Evolutionary conservation across 169 alveolate genomes (phyloP).

Genomic region (Cryptosporidium andersoni): DNA sequence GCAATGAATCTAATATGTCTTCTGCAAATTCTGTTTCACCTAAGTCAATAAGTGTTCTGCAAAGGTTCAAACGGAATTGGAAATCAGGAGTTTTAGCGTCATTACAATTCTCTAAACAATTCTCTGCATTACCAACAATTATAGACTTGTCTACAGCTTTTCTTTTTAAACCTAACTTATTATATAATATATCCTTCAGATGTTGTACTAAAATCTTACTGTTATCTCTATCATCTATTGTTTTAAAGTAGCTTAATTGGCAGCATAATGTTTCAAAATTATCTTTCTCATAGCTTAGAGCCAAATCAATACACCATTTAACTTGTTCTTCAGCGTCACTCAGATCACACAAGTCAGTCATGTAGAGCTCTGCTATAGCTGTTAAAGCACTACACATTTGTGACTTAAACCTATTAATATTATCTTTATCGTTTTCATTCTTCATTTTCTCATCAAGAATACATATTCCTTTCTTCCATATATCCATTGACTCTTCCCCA

Average conservation of each 20-base stretch:
- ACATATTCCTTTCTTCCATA: conserved; percentile 41
- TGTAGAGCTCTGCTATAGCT: conserved; percentile 68
- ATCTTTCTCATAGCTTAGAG: conserved; percentile 1
- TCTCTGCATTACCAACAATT: not conserved
- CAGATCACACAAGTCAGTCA: conserved; percentile 71
- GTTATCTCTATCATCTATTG: conserved; percentile 31
- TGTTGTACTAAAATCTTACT: conserved; percentile 1
- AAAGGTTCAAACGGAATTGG: conserved; percentile 33
- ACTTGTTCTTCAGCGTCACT: conserved; percentile 51
- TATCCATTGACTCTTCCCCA: conserved; percentile 50
- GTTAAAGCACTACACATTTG: conserved; percentile 67
- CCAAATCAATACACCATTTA: conserved; percentile 5
- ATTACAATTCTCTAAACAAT: not conserved
- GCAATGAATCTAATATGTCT: conserved; percentile 4
- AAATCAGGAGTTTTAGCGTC: conserved; percentile 11
- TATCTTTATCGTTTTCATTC: not conserved
- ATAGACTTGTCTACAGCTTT: not conserved
- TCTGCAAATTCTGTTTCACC: conserved; percentile 63
- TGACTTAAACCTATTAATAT: conserved; percentile 1
- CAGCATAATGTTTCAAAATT: conserved; percentile 65
- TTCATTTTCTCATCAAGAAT: conserved; percentile 11
- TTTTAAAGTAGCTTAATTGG: conserved; percentile 38
- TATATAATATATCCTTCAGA: conserved; percentile 14
- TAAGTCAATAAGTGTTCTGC: conserved; percentile 58
- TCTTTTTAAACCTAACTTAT: conserved; percentile 1